Conservation (phyloP, 2,329 filamentous ascomycete genomes). For the Botrytis sinoallii region DNA sequence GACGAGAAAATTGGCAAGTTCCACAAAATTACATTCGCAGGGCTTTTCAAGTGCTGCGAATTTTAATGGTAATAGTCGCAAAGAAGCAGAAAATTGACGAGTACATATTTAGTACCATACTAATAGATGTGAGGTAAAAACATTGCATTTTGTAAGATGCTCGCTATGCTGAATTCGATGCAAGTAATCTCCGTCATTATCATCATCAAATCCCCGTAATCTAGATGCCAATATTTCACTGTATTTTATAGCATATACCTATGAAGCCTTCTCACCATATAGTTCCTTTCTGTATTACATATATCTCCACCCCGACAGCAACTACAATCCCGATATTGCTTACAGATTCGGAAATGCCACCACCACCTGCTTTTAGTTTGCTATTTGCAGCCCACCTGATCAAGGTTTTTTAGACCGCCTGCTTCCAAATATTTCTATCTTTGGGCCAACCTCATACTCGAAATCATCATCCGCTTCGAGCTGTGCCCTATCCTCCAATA, state of each 20-base stretch:
- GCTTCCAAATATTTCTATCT: neutral
- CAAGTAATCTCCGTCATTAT: neutral
- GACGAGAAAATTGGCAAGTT: neutral
- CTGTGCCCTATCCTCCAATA: constrained; percentile 6
- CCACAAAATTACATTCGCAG: neutral
- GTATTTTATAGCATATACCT: neutral
- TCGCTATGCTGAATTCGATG: neutral
- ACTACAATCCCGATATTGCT: no score
- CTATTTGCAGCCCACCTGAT: neutral
- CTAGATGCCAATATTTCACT: neutral
- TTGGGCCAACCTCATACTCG: constrained; percentile 11
- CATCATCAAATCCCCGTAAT: neutral
- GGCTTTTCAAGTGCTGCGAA: no score
- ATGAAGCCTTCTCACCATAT: neutral
- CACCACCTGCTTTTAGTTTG: neutral
- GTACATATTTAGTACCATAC: neutral
- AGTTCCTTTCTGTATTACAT: neutral
- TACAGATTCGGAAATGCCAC: neutral
- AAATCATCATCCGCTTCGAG: constrained; percentile 14
- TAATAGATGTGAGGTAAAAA: neutral
- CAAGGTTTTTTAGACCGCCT: neutral
- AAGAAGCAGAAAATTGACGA: neutral
- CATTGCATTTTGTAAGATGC: neutral
- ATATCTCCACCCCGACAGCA: neutral
- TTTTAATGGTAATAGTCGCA: neutral